Conservation (phyloP, 2,329 filamentous ascomycete genomes). For the Eurotiales sp. region DNA sequence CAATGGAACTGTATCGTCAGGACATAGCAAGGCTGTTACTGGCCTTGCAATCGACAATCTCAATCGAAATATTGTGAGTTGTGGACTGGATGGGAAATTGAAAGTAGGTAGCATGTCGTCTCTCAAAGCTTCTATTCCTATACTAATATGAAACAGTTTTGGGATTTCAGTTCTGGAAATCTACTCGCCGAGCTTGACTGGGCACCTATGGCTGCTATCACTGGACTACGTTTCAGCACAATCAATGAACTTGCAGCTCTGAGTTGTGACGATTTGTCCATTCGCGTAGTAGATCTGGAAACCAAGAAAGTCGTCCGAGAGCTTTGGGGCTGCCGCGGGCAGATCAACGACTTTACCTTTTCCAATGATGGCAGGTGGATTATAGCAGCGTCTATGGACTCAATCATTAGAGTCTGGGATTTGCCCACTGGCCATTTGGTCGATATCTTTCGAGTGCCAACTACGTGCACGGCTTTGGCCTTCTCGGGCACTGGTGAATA, state of each 20-base stretch:
- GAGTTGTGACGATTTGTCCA: conserved; percentile 81
- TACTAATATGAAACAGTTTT: conserved; percentile 57
- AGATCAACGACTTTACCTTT: conserved; percentile 79
- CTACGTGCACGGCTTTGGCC: conserved; percentile 75
- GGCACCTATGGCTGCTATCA: conserved; percentile 72
- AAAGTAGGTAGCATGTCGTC: conserved; percentile 49
- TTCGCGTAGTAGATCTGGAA: conserved; percentile 84
- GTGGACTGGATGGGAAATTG: conserved; percentile 82
- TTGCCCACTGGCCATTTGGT: conserved; percentile 92
- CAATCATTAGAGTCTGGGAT: conserved; percentile 84
- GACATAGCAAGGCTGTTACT: conserved; percentile 77
- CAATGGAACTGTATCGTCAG: conserved; percentile 1
- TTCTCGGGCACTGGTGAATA: conserved; percentile 92
- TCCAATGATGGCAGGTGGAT: conserved; percentile 94
- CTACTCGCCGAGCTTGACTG: conserved; percentile 79
- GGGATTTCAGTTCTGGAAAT: conserved; percentile 84
- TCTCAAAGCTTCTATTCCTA: neutral
- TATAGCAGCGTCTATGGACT: conserved; percentile 78
- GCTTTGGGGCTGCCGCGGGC: conserved; percentile 73
- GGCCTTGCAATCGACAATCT: conserved; percentile 85
- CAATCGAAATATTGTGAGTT: conserved; percentile 81
- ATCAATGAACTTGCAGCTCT: conserved; percentile 83
- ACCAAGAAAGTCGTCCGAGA: conserved; percentile 90
- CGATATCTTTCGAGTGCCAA: conserved; percentile 78
- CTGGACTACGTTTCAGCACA: conserved; percentile 73